A percentile compares a stretch with the other conserved stretches of the same genome.
Evolutionary conservation across 208 protist species (phyloP).

Genomic region (Tritrichomonas musculus): DNA sequence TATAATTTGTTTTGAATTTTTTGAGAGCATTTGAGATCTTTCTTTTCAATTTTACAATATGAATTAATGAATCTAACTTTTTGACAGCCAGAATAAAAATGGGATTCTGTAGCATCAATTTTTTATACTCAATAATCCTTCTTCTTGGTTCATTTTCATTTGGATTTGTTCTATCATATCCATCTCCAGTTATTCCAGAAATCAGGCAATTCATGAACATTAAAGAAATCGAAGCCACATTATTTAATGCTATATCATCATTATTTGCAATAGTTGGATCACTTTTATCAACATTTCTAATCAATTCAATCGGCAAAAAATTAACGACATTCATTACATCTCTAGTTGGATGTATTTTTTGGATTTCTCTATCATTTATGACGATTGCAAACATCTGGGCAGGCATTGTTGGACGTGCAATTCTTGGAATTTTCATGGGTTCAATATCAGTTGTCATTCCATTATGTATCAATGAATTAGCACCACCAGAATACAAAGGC

Average conservation of each 20-base stretch:
- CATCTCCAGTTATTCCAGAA: background rate
- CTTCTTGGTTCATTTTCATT: background rate
- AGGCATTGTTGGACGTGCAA: background rate
- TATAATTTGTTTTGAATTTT: too few species aligned
- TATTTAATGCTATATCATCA: background rate
- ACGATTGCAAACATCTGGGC: background rate
- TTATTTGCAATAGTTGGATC: background rate
- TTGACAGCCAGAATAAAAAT: too few species aligned
- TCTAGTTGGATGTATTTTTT: background rate
- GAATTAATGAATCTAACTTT: too few species aligned
- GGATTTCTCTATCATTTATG: background rate
- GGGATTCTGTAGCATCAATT: background rate
- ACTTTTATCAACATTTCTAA: background rate
- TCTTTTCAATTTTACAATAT: too few species aligned
- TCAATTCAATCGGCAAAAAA: background rate
- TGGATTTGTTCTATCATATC: background rate
- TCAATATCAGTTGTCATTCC: background rate
- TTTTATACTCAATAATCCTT: background rate
- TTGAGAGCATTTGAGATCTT: too few species aligned
- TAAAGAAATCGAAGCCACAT: background rate
- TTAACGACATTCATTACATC: background rate
- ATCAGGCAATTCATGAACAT: background rate
- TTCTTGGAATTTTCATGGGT: background rate
- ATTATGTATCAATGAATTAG: background rate
- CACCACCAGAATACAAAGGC: background rate